phyloP scores from a whole-genome alignment of 345 rosid genomes.

The Syzygium aromaticum region DNA sequence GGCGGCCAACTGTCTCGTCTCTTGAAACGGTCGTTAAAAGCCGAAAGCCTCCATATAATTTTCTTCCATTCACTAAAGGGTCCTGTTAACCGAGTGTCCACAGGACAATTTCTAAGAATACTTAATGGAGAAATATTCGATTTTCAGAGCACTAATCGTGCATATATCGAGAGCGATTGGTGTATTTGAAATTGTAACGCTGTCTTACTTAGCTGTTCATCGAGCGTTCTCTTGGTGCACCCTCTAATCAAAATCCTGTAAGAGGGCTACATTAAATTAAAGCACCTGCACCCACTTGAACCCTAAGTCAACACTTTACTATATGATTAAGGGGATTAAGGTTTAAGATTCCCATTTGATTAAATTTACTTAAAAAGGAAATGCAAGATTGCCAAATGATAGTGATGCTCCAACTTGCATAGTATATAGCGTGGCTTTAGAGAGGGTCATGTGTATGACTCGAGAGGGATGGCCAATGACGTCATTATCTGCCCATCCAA shows the following conservation, averaged over 20 bases:
- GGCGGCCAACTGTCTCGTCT: fast-evolving
- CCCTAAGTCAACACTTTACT: neutral
- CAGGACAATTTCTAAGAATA: neutral
- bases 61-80: neutral
- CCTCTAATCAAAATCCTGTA: neutral
- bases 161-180: too few species aligned
- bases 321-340: constrained; percentile 4
- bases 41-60: neutral
- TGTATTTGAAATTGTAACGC: neutral
- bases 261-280: neutral
- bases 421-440: neutral
- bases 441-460: neutral
- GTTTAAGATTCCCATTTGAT: constrained; percentile 1
- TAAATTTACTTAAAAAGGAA: neutral
- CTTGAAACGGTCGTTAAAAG: neutral
- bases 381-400: neutral
- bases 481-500: neutral
- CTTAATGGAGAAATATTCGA: neutral
- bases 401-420: neutral
- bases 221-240: too few species aligned
- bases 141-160: neutral
- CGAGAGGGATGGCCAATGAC: neutral
- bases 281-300: neutral
- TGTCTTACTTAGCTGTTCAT: neutral
- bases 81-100: neutral